These are phyloP conservation scores for Fragaria iinumae DNA, from an alignment of 306 rosid genomes.

Conservation along the genomic window DNA sequence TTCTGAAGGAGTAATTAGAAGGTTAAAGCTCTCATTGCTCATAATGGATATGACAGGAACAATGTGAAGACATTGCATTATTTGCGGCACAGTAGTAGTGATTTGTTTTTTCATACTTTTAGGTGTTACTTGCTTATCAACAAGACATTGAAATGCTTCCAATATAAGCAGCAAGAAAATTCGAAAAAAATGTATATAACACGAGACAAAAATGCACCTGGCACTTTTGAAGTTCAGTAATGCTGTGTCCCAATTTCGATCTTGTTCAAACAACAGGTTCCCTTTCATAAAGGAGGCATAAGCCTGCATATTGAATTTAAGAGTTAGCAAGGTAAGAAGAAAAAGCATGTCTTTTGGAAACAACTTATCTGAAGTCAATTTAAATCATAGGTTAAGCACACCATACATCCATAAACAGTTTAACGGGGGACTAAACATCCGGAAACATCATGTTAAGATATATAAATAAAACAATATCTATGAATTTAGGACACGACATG, in stretches of 20 bases:
- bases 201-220: constrained; percentile 54
- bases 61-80: background rate
- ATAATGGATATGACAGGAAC: background rate
- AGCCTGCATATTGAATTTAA: constrained; percentile 48
- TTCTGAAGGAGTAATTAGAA: background rate
- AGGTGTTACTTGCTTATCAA: background rate
- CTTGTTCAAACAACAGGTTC: constrained; percentile 94
- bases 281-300: constrained; percentile 96
- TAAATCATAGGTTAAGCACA: constrained; percentile 1
- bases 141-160: background rate
- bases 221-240: constrained; percentile 91
- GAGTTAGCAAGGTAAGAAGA: constrained; percentile 15
- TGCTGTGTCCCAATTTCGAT: constrained; percentile 89
- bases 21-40: background rate
- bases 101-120: background rate
- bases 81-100: background rate
- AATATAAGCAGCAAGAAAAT: background rate
- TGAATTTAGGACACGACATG: background rate
- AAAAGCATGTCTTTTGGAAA: background rate
- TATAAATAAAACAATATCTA: background rate
- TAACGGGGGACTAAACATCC: background rate
- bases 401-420: background rate
- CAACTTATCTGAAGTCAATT: background rate
- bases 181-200: background rate
- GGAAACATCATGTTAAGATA: background rate